Conservation (phyloP, 1,284 basidiomycete genomes). For the Rugosomyces carneus region DNA sequence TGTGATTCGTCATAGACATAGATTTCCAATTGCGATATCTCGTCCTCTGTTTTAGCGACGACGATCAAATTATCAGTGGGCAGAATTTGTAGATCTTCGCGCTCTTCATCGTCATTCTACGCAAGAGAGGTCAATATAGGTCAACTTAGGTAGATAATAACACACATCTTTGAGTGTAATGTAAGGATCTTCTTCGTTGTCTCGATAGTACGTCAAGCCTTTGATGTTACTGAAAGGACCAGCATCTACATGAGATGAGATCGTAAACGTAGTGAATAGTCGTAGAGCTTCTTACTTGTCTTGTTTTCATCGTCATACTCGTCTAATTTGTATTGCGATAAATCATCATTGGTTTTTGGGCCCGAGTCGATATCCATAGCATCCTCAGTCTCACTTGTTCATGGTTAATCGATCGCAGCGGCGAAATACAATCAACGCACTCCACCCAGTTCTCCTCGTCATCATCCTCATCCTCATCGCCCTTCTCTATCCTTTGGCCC, state of each 20-base stretch:
- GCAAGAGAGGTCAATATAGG: background rate
- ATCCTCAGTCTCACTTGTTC: conserved; percentile 34
- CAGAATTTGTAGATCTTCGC: conserved; percentile 85
- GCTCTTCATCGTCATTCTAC: conserved; percentile 77
- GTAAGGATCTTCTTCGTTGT: conserved; percentile 95
- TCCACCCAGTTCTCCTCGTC: conserved; percentile 72
- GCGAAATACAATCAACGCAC: conserved; percentile 46
- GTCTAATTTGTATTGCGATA: conserved; percentile 91
- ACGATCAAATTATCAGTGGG: conserved; percentile 92
- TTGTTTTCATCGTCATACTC: conserved; percentile 86
- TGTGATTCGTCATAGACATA: conserved; percentile 91
- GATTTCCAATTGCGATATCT: conserved; percentile 93
- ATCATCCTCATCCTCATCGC: conserved; percentile 53
- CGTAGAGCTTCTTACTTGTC: conserved; percentile 37
- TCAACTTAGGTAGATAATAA: conserved; percentile 4
- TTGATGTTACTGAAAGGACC: conserved; percentile 97
- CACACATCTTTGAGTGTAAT: conserved; percentile 91
- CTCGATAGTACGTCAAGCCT: conserved; percentile 86
- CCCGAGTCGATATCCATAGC: conserved; percentile 64
- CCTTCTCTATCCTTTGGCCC: conserved; percentile 54
- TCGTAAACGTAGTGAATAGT: conserved; percentile 6
- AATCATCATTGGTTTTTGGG: conserved; percentile 57
- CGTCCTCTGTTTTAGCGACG: conserved; percentile 93
- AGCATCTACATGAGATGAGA: conserved; percentile 40
- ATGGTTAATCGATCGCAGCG: conserved; percentile 20